These are phyloP conservation scores for Lactarius vividus DNA, from an alignment of 768 basidiomycete genomes.

Conservation along the genomic window DNA sequence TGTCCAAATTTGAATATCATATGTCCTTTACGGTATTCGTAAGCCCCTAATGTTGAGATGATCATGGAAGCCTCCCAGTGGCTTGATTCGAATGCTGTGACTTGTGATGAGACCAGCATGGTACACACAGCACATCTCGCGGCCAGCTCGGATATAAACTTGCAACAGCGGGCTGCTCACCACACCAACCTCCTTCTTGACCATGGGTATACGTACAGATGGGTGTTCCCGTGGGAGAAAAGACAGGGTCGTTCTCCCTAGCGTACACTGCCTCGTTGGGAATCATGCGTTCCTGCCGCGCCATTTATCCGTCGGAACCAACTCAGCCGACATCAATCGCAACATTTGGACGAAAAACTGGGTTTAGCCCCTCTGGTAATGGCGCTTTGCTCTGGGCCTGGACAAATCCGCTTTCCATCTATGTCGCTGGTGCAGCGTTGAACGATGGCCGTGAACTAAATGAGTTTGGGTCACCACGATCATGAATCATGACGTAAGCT, in stretches of 20 bases:
- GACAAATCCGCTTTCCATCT: background rate
- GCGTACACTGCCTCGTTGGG: background rate
- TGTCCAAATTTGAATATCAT: background rate
- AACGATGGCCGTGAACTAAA: background rate
- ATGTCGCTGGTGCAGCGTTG: background rate
- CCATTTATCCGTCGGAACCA: background rate
- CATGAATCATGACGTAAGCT: constrained; percentile 21
- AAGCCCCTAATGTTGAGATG: background rate
- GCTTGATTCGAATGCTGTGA: constrained; percentile 10
- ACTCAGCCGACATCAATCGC: background rate
- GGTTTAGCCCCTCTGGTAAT: background rate
- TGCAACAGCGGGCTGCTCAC: background rate
- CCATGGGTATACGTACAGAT: background rate
- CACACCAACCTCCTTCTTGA: background rate
- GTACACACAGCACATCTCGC: background rate
- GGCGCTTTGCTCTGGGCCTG: background rate
- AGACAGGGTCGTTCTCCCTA: background rate
- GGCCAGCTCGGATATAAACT: background rate
- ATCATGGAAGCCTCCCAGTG: constrained; percentile 13
- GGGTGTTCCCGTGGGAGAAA: background rate
- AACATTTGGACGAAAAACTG: background rate
- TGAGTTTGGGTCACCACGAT: constrained; percentile 5
- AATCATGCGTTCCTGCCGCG: background rate
- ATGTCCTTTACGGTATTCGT: background rate
- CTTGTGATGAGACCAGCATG: background rate